A percentile compares a stretch with the other conserved stretches of the same genome.
Evolutionary conservation across 352 stramenopile genomes (phyloP).

Genomic region (Phytophthora megakarya): DNA sequence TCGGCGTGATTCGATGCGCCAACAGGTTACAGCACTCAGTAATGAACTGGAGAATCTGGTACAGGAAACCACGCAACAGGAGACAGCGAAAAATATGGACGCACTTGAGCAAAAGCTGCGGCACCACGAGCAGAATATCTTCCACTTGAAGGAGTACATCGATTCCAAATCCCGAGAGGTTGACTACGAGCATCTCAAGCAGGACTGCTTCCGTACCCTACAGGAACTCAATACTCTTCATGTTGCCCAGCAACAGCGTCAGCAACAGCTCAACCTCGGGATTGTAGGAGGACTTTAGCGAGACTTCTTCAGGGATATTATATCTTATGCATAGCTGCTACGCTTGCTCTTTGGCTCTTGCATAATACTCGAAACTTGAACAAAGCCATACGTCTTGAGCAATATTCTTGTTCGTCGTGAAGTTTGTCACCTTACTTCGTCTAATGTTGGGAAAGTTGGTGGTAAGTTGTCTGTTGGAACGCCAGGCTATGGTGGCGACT

Average conservation of each 20-base stretch:
- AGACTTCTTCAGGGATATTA: slow-evolving; percentile 9
- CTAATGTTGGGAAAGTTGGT: slow-evolving; percentile 48
- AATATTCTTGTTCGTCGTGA: slow-evolving; percentile 4
- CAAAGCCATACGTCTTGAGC: not conserved
- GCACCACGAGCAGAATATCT: slow-evolving; percentile 93
- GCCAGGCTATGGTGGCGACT: slow-evolving; percentile 73
- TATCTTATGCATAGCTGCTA: slow-evolving; percentile 16
- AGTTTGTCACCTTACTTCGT: not conserved
- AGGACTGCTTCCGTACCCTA: slow-evolving; percentile 76
- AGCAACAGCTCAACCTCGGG: slow-evolving; percentile 33
- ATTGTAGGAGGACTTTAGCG: slow-evolving; percentile 24
- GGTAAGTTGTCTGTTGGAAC: slow-evolving; percentile 69
- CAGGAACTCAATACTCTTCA: slow-evolving; percentile 78
- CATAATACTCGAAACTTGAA: not conserved
- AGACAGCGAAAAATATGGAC: slow-evolving; percentile 82
- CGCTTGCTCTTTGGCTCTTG: slow-evolving; percentile 4
- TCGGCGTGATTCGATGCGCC: slow-evolving; percentile 84
- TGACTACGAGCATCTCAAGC: slow-evolving; percentile 88
- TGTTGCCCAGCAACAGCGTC: slow-evolving; percentile 55
- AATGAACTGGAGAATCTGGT: slow-evolving; percentile 80
- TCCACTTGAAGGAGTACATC: slow-evolving; percentile 89
- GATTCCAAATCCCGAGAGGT: slow-evolving; percentile 89
- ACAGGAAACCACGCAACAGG: slow-evolving; percentile 69
- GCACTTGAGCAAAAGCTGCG: slow-evolving; percentile 90
- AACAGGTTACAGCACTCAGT: slow-evolving; percentile 72